These are phyloP conservation scores for Xylaria nigripes DNA, from an alignment of 495 filamentous ascomycete species.

Conservation along the genomic window DNA sequence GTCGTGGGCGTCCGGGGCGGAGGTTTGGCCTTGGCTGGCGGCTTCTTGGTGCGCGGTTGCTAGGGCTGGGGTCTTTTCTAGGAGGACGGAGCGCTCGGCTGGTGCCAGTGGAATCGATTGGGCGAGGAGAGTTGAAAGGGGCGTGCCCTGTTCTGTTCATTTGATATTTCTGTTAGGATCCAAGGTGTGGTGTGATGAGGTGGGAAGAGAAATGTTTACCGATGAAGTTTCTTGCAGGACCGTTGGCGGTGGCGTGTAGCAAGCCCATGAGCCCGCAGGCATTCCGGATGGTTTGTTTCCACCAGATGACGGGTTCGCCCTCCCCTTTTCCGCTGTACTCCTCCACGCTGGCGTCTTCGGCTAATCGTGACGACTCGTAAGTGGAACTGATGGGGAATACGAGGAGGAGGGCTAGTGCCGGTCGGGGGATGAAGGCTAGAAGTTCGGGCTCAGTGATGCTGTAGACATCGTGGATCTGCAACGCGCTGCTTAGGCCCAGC, in stretches of 20 bases:
- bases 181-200: not conserved
- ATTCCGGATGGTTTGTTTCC: constrained; percentile 82
- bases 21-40: constrained; percentile 63
- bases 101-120: constrained; percentile 46
- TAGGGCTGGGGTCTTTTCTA: constrained; percentile 64
- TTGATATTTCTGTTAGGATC: not conserved
- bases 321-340: constrained; percentile 32
- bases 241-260: constrained; percentile 60
- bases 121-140: constrained; percentile 35
- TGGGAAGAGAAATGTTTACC: constrained; percentile 2
- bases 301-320: constrained; percentile 60
- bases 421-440: constrained; percentile 73
- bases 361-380: constrained; percentile 57
- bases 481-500: constrained; percentile 58
- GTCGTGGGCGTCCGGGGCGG: constrained; percentile 58
- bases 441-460: constrained; percentile 71
- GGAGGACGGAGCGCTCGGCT: constrained; percentile 53
- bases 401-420: constrained; percentile 71
- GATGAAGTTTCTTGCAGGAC: constrained; percentile 37
- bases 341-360: constrained; percentile 51
- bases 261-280: constrained; percentile 81
- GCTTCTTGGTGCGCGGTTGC: constrained; percentile 65
- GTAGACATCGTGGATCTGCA: constrained; percentile 77
- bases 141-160: constrained; percentile 30
- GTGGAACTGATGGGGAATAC: constrained; percentile 70